phyloP scores from a whole-genome alignment of 108 stramenopile genomes.

The Cyclotella sp. region DNA sequence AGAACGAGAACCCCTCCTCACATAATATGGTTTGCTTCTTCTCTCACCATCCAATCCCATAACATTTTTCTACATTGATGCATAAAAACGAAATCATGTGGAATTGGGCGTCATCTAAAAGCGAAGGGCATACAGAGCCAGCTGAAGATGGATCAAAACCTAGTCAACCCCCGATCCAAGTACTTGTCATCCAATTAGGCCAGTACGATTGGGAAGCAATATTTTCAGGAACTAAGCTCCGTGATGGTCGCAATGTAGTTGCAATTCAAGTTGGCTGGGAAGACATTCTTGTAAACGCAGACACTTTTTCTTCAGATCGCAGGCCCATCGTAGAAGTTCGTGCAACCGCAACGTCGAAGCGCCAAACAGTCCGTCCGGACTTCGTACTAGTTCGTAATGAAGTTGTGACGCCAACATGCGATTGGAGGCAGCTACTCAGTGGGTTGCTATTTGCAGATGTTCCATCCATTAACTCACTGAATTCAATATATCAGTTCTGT shows the following conservation, averaged over 20 bases:
- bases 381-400: neutral
- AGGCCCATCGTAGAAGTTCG: neutral
- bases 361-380: neutral
- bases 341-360: neutral
- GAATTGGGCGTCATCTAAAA: too few relatives aligned
- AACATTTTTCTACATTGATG: too few relatives aligned
- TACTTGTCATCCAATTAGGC: neutral
- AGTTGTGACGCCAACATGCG: neutral
- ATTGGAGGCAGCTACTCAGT: neutral
- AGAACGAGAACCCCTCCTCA: too few relatives aligned
- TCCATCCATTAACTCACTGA: neutral
- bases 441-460: neutral
- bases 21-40: too few relatives aligned
- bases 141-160: neutral
- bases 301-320: neutral
- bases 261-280: neutral
- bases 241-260: neutral
- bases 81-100: too few relatives aligned
- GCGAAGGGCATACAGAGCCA: neutral
- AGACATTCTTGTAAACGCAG: neutral
- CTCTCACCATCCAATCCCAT: too few relatives aligned
- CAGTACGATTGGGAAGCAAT: neutral
- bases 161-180: neutral
- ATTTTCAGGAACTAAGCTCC: neutral
- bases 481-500: conserved; percentile 1